Conservation (phyloP, 768 basidiomycete genomes). For the Boletus tylopilopsis region DNA sequence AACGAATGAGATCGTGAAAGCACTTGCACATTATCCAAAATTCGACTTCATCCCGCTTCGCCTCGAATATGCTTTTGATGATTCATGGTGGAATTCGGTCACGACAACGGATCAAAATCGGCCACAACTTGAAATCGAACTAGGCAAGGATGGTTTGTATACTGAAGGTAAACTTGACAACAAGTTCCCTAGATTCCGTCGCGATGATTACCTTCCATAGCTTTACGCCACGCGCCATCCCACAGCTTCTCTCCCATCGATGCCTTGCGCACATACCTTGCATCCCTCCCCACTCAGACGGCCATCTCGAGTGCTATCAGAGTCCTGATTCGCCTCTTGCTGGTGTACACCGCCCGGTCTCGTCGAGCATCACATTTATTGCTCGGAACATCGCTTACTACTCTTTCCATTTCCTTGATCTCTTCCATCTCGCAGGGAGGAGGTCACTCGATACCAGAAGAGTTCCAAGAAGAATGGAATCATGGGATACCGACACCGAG, state of each 20-base stretch:
- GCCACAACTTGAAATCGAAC: slow-evolving; percentile 40
- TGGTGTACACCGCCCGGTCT: slow-evolving; percentile 61
- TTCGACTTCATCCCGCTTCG: slow-evolving; percentile 61
- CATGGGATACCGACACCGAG: slow-evolving; percentile 18
- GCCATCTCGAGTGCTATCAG: slow-evolving; percentile 58
- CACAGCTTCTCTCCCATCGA: slow-evolving; percentile 19
- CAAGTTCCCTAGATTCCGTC: not conserved
- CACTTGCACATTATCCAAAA: slow-evolving; percentile 45
- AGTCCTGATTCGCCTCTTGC: slow-evolving; percentile 60
- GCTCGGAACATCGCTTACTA: slow-evolving; percentile 76
- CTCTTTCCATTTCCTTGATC: slow-evolving; percentile 69
- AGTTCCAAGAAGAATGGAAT: slow-evolving; percentile 70
- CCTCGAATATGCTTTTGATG: slow-evolving; percentile 73
- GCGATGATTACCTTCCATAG: slow-evolving; percentile 14
- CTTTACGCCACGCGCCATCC: slow-evolving; percentile 17
- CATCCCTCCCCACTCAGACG: slow-evolving; percentile 70
- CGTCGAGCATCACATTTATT: slow-evolving; percentile 69
- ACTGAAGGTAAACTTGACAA: slow-evolving; percentile 23
- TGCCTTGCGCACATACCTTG: slow-evolving; percentile 49
- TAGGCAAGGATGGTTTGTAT: slow-evolving; percentile 49
- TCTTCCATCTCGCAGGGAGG: slow-evolving; percentile 73
- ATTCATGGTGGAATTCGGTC: slow-evolving; percentile 57
- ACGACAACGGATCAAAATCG: slow-evolving; percentile 29
- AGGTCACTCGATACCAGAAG: slow-evolving; percentile 66
- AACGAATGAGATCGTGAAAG: slow-evolving; percentile 45